Evolutionary conservation across 2,329 filamentous ascomycete genomes (phyloP), one percentile per base, ranked within the genome.

Genomic region (Aspergillus neotritici): DNA sequence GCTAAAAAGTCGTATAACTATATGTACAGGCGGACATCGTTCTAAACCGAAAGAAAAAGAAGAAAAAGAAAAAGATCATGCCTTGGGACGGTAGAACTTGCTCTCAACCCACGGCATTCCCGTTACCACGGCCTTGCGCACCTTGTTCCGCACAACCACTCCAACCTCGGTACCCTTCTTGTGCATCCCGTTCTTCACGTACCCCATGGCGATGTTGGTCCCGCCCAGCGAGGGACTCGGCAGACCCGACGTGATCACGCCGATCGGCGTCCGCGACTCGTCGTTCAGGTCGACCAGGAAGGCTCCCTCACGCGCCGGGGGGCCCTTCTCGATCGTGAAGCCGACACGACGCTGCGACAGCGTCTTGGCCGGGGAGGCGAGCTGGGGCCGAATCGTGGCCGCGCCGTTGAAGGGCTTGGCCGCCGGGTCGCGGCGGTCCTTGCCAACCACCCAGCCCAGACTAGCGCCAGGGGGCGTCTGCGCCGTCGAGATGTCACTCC

Each of bases 191-290:
- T 86, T 82, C 67, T 82, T 80, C 61, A 96, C 75, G 62, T 95
- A 95, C 0, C 84, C 93, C 93, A 98, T 98, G 44, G 91, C 89
- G 50, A 98, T 91, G 66, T 97, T 96, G 73, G 85, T 85, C 4
- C 69, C 69, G 51, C 83, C 83, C 37, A 96, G 71, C 0, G 84
- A 87, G 2, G 93, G 93, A 61, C 85, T 90, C 0, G 93, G 93
- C 53, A 88, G 87, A 12, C 93, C 93, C 55, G 87, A 94, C 4
- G 93, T 98, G 49, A 98, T 76, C 30, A 74, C 77, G 11, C 93
- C 93, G 43, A 97, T 76, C 55, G 79, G 78, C 54, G 84, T 64
- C 32, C 62, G 69, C 28, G 80, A 81, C 5, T 79, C 75, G 47
- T 77, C 71, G 34, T 68, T 63, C 15, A 66, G 41, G 54, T 76